These are phyloP conservation scores for Verruconis gallopava DNA, from an alignment of 2,329 filamentous ascomycete species.

Conservation along the genomic window DNA sequence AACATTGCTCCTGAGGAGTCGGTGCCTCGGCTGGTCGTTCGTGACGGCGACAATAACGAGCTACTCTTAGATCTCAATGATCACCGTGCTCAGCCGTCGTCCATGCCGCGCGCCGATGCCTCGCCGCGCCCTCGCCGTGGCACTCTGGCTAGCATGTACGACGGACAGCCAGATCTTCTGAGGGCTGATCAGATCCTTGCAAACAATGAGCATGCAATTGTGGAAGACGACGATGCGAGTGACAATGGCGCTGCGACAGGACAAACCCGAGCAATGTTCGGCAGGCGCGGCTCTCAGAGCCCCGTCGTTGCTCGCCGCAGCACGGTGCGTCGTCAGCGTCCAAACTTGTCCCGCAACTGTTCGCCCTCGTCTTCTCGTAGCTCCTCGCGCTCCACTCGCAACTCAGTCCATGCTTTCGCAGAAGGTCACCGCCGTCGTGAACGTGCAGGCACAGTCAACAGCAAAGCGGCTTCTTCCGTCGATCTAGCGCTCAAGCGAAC, in stretches of 20 bases:
- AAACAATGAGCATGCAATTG: slow-evolving; percentile 77
- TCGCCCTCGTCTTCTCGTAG: slow-evolving; percentile 6
- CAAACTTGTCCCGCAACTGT: slow-evolving; percentile 39
- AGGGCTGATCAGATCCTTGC: slow-evolving; percentile 34
- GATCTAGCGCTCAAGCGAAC: slow-evolving; percentile 50
- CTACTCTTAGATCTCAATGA: slow-evolving; percentile 76
- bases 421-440: slow-evolving; percentile 68
- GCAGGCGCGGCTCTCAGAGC: slow-evolving; percentile 34
- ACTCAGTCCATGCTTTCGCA: slow-evolving; percentile 95
- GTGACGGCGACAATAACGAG: slow-evolving; percentile 33
- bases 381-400: slow-evolving; percentile 73
- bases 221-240: slow-evolving; percentile 52
- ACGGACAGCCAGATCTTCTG: slow-evolving; percentile 32
- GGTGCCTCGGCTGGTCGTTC: neutral
- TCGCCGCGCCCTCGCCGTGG: slow-evolving; percentile 43
- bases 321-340: slow-evolving; percentile 32
- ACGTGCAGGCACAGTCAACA: slow-evolving; percentile 55
- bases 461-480: slow-evolving; percentile 34
- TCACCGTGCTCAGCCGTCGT: slow-evolving; percentile 57
- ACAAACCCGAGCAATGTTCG: slow-evolving; percentile 30
- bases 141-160: slow-evolving; percentile 56
- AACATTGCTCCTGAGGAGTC: neutral
- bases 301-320: slow-evolving; percentile 27
- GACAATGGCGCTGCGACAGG: slow-evolving; percentile 30
- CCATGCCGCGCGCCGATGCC: slow-evolving; percentile 44